Base-by-base conservation (phyloP, 257 asterid species). In the Eustoma russellianum region DNA sequence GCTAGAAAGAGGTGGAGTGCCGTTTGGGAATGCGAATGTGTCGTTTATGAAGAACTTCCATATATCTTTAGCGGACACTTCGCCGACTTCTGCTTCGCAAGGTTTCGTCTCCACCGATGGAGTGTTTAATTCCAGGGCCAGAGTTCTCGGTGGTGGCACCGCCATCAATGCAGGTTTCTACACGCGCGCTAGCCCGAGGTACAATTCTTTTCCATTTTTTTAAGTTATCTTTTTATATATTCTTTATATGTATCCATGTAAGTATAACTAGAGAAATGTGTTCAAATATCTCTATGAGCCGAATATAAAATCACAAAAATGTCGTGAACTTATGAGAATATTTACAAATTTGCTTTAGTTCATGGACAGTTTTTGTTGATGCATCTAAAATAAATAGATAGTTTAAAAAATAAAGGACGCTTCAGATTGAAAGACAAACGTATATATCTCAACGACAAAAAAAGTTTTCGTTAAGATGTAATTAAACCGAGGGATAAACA, bases 111-210 rank as follows among this genome's bases (percentile, higher is more conserved):
- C 97, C 65, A 85, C 88, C 64, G 97, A 88, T 43, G 97, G 97
- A 0, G 97, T 88, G 14, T 75, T 81, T 68, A 89, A 89, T 69
- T 66, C 97, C 0, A 65, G 95, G 73, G 95, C 84, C 0, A 74
- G 94, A 64, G 82, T 89, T 58, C 70, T 89, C 65, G 97, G 97
- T 56, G 97, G 97, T 6, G 97, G 90, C 30, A 80, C 85, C 45
- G 34, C 67, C 63, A 89, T 89, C 64, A 89, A 89, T 50, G 95
- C 97, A 5, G 97, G 97, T 47, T 89, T 89, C 59, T 85, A 89
- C 82, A 75, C 94, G 67, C 69, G 97, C 10, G 95, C 95, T 62
- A 82, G 79, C 82, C 11, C 86, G 57, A 83, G 93, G 95, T 89
- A 77, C 83, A 63, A 2, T 2, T 28, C 51, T 5, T 7, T 51